phyloP scores from a whole-genome alignment of 1,139 yeast species.

The Nakaseomyces uthaithaninus region DNA sequence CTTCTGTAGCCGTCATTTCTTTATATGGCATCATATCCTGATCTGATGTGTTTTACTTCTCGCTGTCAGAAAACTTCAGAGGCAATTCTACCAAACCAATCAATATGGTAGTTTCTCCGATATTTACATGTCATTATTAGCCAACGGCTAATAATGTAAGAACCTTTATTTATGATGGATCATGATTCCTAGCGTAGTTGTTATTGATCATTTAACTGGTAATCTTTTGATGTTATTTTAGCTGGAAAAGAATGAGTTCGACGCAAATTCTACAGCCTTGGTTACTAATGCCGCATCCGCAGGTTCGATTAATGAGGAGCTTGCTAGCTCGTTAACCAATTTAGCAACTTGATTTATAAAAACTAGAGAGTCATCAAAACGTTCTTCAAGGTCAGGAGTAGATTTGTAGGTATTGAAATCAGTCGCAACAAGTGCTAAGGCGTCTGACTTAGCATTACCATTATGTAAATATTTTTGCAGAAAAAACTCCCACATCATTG shows the following conservation, averaged over 20 bases:
- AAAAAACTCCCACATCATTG: conserved; percentile 32
- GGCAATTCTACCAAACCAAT: neutral
- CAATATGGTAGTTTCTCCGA: neutral
- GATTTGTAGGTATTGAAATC: conserved; percentile 28
- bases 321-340: conserved; percentile 17
- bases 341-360: conserved; percentile 18
- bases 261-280: conserved; percentile 23
- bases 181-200: too few species aligned
- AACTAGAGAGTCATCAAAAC: conserved; percentile 20
- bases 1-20: too few species aligned
- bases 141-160: too few species aligned
- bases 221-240: neutral
- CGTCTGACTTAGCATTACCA: conserved; percentile 29
- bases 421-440: conserved; percentile 24
- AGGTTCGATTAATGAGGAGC: conserved; percentile 16
- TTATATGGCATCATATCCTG: too few species aligned
- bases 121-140: conserved; percentile 3
- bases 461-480: conserved; percentile 29
- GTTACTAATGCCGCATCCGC: conserved; percentile 17
- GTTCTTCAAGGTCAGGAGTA: conserved; percentile 26
- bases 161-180: too few species aligned
- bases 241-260: conserved; percentile 13
- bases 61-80: neutral
- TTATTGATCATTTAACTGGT: too few species aligned
- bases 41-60: too few species aligned